phyloP scores from a whole-genome alignment of 495 filamentous ascomycete genomes.

The Penicillium macrosclerotiorum region DNA sequence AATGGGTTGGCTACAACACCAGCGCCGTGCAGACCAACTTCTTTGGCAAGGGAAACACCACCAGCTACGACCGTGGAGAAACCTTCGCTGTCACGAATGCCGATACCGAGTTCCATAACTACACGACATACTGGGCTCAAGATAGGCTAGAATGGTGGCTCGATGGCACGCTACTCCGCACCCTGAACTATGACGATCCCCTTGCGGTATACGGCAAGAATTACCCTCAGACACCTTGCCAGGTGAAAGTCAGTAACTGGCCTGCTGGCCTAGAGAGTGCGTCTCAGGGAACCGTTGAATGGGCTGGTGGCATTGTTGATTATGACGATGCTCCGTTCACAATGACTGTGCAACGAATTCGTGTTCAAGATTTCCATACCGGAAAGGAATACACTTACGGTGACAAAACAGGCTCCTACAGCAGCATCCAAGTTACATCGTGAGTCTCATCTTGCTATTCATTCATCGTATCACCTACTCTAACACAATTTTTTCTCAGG shows the following conservation, averaged over 20 bases:
- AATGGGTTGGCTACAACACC: slow-evolving; percentile 55
- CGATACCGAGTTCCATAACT: slow-evolving; percentile 74
- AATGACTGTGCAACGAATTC: slow-evolving; percentile 59
- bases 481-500: background rate
- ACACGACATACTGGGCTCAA: slow-evolving; percentile 84
- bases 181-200: slow-evolving; percentile 53
- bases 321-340: slow-evolving; percentile 65
- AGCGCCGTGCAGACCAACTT: slow-evolving; percentile 83
- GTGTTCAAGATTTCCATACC: slow-evolving; percentile 37
- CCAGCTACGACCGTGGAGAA: slow-evolving; percentile 69
- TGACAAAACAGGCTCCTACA: slow-evolving; percentile 30
- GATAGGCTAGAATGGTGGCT: slow-evolving; percentile 79
- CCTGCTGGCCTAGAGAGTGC: slow-evolving; percentile 68
- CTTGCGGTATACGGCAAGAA: slow-evolving; percentile 53
- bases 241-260: slow-evolving; percentile 79
- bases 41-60: slow-evolving; percentile 82
- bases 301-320: slow-evolving; percentile 56
- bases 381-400: slow-evolving; percentile 40
- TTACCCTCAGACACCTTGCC: slow-evolving; percentile 89
- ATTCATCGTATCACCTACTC: background rate
- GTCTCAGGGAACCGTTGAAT: slow-evolving; percentile 43
- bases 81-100: slow-evolving; percentile 59
- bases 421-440: slow-evolving; percentile 46
- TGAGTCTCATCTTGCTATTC: slow-evolving; percentile 34
- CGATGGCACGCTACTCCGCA: slow-evolving; percentile 67